A percentile compares a stretch with the other conserved stretches of the same genome.
phyloP scores from a whole-genome alignment of 805 yeast genomes.

The Jamesozyma jinghongensis region DNA sequence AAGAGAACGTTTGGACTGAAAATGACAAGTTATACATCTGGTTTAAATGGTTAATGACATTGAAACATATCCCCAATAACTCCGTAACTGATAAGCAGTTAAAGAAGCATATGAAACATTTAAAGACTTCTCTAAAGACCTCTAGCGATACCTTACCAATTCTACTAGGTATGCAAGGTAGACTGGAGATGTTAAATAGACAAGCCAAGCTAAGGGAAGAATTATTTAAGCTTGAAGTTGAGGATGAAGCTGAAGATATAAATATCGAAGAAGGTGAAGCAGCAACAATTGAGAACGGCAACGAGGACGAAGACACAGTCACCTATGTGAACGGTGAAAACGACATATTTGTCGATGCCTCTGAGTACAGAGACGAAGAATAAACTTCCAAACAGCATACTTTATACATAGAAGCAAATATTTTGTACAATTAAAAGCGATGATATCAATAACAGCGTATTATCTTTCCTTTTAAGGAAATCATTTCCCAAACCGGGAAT shows the following conservation, averaged over 20 bases:
- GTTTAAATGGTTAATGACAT: conserved; percentile 72
- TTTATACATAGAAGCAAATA: too few relatives aligned
- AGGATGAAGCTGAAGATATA: conserved; percentile 21
- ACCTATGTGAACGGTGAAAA: conserved; percentile 37
- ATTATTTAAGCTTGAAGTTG: conserved; percentile 33
- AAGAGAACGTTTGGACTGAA: conserved; percentile 27
- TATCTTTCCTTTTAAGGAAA: too few relatives aligned
- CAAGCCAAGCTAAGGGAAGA: conserved; percentile 65
- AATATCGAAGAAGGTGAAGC: conserved; percentile 18
- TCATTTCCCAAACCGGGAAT: not conserved
- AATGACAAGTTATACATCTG: conserved; percentile 38
- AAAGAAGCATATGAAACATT: conserved; percentile 39
- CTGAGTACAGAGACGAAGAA: conserved; percentile 18
- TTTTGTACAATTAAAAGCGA: too few relatives aligned
- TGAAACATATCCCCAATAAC: conserved; percentile 41
- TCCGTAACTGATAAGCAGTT: conserved; percentile 27
- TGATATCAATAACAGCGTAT: too few relatives aligned
- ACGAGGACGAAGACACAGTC: conserved; percentile 28
- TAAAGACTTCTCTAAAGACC: conserved; percentile 50
- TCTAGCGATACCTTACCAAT: conserved; percentile 54
- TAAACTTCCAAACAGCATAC: not conserved
- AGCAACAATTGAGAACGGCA: conserved; percentile 24
- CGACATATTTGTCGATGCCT: conserved; percentile 36
- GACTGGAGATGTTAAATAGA: conserved; percentile 63
- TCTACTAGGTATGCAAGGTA: conserved; percentile 75